Base-by-base conservation (phyloP, 345 rosid genomes). In the Euphorbia pulcherrima region DNA sequence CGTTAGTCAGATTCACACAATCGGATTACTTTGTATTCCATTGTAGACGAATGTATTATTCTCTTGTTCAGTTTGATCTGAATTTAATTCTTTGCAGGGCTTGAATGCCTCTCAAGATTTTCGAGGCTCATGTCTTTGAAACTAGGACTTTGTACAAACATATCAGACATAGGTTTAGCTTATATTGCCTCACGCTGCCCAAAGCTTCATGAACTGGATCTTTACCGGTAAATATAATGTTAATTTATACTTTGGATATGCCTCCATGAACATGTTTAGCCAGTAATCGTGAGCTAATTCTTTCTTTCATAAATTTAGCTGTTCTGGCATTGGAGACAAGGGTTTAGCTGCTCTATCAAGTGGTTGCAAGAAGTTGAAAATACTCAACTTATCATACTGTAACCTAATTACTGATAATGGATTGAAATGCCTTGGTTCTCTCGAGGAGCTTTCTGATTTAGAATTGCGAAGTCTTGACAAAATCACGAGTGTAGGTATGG, bases 301-400 rank as follows among this genome's bases (percentile, higher is more conserved):
- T 13, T 72, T 70, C 23, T 29, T 72, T 77, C 65, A 44, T 55
- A 47, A 28, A 50, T 70, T 68, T 78, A 89, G 96, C 52, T 90
- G 97, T 78, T 20, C 57, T 2, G 75, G 92, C 55, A 74, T 93
- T 56, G 87, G 94, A 72, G 92, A 90, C 65, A 86, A 78, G 41
- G 93, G 92, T 58, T 75, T 93, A 76, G 94, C 87, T 47, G 87
- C 88, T 76, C 62, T 93, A 72, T 78, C 91, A 17, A 74, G 73
- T 54, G 87, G 92, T 65, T 90, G 97, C 87, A 88, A 81, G 90
- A 90, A 77, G 83, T 65, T 93, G 81, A 77, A 72, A 79, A 79
- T 76, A 56, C 90, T 93, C 56, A 90, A 86, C 83, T 12, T 90
- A 83, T 88, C 98, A 18, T 90, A 90, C 80, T 93, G 98, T 68